Base-by-base conservation (phyloP, 1,284 basidiomycete species). In the Trichosporon ovoides region DNA sequence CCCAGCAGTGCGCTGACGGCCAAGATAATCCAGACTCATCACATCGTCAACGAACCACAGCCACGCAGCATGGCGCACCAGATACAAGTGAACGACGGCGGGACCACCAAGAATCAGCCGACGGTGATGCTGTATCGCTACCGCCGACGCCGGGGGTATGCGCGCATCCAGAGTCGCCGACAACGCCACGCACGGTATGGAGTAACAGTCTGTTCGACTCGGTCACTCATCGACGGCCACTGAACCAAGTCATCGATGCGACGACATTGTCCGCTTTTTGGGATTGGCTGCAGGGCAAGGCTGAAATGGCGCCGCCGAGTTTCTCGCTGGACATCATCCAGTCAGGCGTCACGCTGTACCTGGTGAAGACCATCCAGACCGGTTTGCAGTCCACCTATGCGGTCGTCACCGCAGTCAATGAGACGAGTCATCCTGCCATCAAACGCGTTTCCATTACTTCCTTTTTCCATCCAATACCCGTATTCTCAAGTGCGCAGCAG, bases 271-370 rank as follows among this genome's bases (percentile, higher is more conserved):
- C 64, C 19, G 38, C 52, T 14, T 46, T 74, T 36, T 66, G 68
- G 49, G 46, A 51, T 13, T 71, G 71, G 71, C 56, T 69, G 3
- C 68, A 72, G 46, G 56, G 57, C 24, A 61, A 65, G 7, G 18
- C n/a, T 1, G 38, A 53, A 7, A 18, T n/a, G 31, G 34, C 38
- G 18, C 20, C 31, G n/a, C 7, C 14, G 40, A 14, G 18, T 33
- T 60, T 60, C 31, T 10, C 34, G 10, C 59, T 60, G 38, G 14
- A 51, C 13, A 20, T 58, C 7, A 22, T 18, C 16, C 28, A 31
- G 28, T 31, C 24, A 12, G 24, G 35, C 13, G 2, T n/a, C 2
- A 18, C 22, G 5, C 14, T 62, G 13, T 36, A 56, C 2, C 38
- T 62, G 16, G 16, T 62, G 48, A 62, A 62, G 36, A 53, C 60